These are phyloP conservation scores for Pichia gijzeniarum DNA, from an alignment of 805 yeast genomes.

Conservation along the genomic window DNA sequence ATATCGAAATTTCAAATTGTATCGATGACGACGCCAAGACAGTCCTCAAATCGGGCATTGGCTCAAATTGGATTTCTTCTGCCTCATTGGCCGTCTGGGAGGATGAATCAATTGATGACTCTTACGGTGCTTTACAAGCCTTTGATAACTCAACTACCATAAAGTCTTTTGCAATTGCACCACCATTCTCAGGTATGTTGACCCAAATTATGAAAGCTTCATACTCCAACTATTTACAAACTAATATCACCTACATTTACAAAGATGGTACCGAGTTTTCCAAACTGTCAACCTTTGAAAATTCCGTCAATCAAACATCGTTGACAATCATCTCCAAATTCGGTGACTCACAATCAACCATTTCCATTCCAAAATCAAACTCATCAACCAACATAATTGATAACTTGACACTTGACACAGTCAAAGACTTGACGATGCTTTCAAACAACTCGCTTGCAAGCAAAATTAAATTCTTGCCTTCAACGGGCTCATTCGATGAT, in stretches of 20 bases:
- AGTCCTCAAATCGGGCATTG: constrained; percentile 31
- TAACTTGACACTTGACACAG: constrained; percentile 14
- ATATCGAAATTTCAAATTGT: constrained; percentile 50
- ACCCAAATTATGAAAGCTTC: constrained; percentile 35
- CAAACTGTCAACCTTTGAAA: constrained; percentile 26
- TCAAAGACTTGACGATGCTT: constrained; percentile 18
- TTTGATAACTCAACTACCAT: constrained; percentile 29
- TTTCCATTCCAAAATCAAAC: constrained; percentile 20
- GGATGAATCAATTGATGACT: constrained; percentile 32
- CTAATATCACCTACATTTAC: constrained; percentile 34
- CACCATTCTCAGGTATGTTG: constrained; percentile 33
- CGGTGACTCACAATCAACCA: constrained; percentile 36
- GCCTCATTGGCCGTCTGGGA: constrained; percentile 55
- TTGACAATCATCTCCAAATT: constrained; percentile 32
- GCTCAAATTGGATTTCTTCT: constrained; percentile 55
- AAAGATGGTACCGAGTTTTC: constrained; percentile 32
- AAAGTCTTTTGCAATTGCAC: constrained; percentile 28
- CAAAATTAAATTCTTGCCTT: constrained; percentile 24
- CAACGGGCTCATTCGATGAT: constrained; percentile 14
- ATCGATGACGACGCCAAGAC: constrained; percentile 32
- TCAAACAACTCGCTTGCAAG: constrained; percentile 29
- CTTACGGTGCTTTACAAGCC: constrained; percentile 34
- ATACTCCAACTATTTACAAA: constrained; percentile 29
- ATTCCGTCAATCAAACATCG: constrained; percentile 33
- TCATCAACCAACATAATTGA: constrained; percentile 25